phyloP scores from a whole-genome alignment of 306 rosid genomes.

The Cercis canadensis region DNA sequence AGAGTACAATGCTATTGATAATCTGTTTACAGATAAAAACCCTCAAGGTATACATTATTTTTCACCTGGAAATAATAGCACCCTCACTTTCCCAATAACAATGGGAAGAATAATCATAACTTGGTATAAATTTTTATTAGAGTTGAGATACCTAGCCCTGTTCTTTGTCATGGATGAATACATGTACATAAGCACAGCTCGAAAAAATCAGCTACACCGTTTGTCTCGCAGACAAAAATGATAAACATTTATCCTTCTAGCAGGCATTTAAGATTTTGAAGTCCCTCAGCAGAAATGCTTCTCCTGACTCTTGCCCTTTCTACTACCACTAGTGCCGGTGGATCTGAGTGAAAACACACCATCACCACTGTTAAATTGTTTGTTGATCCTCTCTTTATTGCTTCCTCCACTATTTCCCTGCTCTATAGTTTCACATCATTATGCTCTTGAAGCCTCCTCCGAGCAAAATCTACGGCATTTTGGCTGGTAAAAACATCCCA shows the following conservation, averaged over 20 bases:
- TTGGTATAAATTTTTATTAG: conserved; percentile 6
- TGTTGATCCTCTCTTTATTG: conserved; percentile 51
- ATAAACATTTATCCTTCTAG: conserved; percentile 48
- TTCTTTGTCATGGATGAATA: conserved; percentile 29
- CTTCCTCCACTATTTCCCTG: conserved; percentile 68
- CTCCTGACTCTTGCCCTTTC: conserved; percentile 56
- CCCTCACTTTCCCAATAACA: conserved; percentile 18
- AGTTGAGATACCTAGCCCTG: not conserved
- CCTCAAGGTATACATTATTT: too few relatives aligned
- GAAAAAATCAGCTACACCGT: conserved; percentile 7
- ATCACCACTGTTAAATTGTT: conserved; percentile 66
- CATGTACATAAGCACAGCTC: conserved; percentile 5
- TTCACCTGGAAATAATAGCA: conserved; percentile 5
- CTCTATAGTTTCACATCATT: conserved; percentile 63
- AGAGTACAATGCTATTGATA: conserved; percentile 37
- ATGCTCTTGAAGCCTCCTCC: conserved; percentile 66
- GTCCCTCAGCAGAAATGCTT: conserved; percentile 75
- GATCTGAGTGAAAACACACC: conserved; percentile 65
- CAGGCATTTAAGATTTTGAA: conserved; percentile 55
- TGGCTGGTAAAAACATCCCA: conserved; percentile 71
- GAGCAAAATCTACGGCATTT: conserved; percentile 63
- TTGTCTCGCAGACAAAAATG: conserved; percentile 1
- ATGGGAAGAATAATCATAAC: conserved; percentile 12
- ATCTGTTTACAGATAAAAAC: too few relatives aligned
- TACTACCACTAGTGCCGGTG: conserved; percentile 54